Evolutionary conservation across 163 green algal species (phyloP), one percentile per base, ranked within the genome.

Genomic region (Chlamydomonas reinhardtii): DNA sequence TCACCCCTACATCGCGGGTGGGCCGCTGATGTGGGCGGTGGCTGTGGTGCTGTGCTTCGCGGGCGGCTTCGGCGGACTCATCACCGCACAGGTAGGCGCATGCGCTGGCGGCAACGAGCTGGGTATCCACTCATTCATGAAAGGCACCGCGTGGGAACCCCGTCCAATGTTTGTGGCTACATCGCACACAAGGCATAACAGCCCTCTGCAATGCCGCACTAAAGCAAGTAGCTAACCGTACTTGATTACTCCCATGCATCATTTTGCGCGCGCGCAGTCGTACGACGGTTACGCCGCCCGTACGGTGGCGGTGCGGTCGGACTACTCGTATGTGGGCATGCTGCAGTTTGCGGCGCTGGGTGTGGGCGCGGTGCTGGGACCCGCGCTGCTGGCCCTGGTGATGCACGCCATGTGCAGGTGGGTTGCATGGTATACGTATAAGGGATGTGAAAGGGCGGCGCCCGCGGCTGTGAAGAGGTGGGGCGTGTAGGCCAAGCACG

Each of bases 331-430:
- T 34, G 48, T 85, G 24, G 78, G 78, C 31, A 77, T 85, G 68
- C 66, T 77, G 22, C 78, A 85, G 78, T 85, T 85, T 24, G 43
- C 78, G 22, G 78, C 68, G 32, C 52, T 85, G 32, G 78, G 68
- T 17, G 3, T 77, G 20, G 77, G 77, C 17, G 43, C 65, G 17
- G 20, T 31, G 24, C 65, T 84, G 77, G 65, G 65, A 11, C 77
- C 77, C 25, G n/a, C 65, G 9, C 34, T 84, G n/a, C 65, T 84
- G 6, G 68, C 75, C 43, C 43, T 76, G n/a, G 77, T 31, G 5
- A 22, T 56, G 27, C 77, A 84, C 32, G 15, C 16, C 27, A 29
- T 69, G 39, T 73, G 70, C 43, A 35, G 77, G 77, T 76, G 72
- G 9, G 71, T 62, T n/a, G n/a, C n/a, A n/a, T n/a, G n/a, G n/a